These are phyloP conservation scores for Xylariaceae sp. DNA, from an alignment of 2,329 filamentous ascomycete species.

Conservation along the genomic window DNA sequence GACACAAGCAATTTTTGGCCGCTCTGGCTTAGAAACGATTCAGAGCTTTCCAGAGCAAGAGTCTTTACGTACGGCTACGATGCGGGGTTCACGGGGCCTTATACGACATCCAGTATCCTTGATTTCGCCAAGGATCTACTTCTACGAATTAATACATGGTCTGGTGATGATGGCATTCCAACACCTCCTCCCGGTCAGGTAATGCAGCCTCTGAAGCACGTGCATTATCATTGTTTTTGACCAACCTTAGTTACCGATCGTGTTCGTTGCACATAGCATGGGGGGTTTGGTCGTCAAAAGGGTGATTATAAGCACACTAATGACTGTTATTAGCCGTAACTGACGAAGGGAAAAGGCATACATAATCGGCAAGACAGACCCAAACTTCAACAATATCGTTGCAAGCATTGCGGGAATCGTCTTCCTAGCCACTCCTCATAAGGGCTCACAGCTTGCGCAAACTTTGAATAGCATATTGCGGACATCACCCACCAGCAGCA, in stretches of 20 bases:
- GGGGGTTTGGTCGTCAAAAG: slow-evolving; percentile 15
- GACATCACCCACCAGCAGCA: background rate
- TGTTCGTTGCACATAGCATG: slow-evolving; percentile 19
- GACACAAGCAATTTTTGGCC: slow-evolving; percentile 12
- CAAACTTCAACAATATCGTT: background rate
- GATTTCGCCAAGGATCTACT: slow-evolving; percentile 17
- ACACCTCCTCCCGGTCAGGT: too few species aligned
- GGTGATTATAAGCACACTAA: too few species aligned
- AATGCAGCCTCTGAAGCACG: too few species aligned
- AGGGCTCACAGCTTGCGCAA: slow-evolving; percentile 1
- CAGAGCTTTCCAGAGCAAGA: background rate
- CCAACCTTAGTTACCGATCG: slow-evolving; percentile 2
- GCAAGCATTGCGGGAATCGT: slow-evolving; percentile 1
- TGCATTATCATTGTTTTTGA: too few species aligned
- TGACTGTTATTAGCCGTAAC: too few species aligned
- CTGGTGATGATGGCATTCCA: background rate
- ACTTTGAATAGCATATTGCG: slow-evolving; percentile 8
- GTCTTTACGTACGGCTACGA: slow-evolving; percentile 17
- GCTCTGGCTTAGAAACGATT: background rate
- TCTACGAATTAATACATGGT: background rate
- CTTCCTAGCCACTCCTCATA: slow-evolving; percentile 19
- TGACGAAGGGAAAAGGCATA: too few species aligned
- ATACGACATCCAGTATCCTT: too few species aligned
- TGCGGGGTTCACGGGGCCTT: too few species aligned
- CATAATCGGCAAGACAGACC: slow-evolving; percentile 10